Percentiles rank a stretch among this genome's conserved stretches.
phyloP scores from a whole-genome alignment of 1,139 yeast genomes.

The Wickerhamomyces sp. region DNA sequence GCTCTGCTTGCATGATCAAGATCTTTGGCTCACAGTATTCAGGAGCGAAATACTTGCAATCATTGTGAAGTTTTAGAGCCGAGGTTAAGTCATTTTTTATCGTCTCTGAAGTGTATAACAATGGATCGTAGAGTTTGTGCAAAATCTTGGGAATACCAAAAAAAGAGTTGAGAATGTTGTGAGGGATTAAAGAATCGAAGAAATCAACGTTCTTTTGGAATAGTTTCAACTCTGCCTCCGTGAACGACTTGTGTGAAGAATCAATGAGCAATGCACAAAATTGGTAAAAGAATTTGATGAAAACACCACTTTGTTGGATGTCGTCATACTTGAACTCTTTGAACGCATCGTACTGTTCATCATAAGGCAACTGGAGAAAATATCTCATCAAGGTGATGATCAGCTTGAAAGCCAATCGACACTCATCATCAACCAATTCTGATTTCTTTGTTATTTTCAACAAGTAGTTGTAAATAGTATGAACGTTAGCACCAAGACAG shows the following conservation, averaged over 20 bases:
- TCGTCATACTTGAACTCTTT: conserved; percentile 4
- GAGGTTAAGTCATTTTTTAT: conserved; percentile 3
- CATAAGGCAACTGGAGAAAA: conserved; percentile 15
- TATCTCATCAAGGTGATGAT: conserved; percentile 13
- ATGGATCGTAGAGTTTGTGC: conserved; percentile 7
- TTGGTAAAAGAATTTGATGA: conserved; percentile 11
- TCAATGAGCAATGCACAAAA: neutral
- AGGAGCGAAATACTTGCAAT: conserved; percentile 11
- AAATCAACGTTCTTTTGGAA: conserved; percentile 4
- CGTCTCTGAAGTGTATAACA: neutral
- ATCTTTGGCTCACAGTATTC: conserved; percentile 10
- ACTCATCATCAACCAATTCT: conserved; percentile 22
- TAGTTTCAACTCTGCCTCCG: neutral
- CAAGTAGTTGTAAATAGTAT: conserved; percentile 21
- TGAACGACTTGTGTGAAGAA: neutral
- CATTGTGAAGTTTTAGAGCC: conserved; percentile 3
- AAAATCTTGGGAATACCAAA: conserved; percentile 1
- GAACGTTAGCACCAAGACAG: conserved; percentile 26
- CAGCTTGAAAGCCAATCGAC: conserved; percentile 25
- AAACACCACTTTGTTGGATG: conserved; percentile 5
- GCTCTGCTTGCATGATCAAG: conserved; percentile 8
- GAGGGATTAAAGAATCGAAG: conserved; percentile 5
- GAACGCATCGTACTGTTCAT: conserved; percentile 10
- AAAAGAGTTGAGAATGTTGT: conserved; percentile 3
- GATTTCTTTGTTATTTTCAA: conserved; percentile 19